A percentile compares a stretch with the other conserved stretches of the same genome.
Evolutionary conservation across 1,284 basidiomycete species (phyloP).

Genomic region (Somion occarium): DNA sequence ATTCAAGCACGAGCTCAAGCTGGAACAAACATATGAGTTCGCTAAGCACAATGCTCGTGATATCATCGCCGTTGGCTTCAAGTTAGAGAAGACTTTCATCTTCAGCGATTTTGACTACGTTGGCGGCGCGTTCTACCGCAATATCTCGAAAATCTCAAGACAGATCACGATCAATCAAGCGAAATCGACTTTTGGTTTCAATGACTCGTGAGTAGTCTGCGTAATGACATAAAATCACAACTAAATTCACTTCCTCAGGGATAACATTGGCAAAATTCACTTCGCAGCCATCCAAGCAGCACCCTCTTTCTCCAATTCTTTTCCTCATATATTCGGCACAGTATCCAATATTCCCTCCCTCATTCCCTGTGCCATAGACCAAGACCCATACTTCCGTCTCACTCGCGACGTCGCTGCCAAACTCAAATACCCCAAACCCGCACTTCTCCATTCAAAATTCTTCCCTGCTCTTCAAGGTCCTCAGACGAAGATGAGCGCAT

Average conservation of each 20-base stretch:
- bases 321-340: slow-evolving; percentile 95
- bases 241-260: slow-evolving; percentile 42
- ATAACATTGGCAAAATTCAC: slow-evolving; percentile 98
- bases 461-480: slow-evolving; percentile 98
- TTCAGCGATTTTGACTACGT: slow-evolving; percentile 92
- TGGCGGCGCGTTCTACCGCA: slow-evolving; percentile 91
- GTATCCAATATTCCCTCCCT: slow-evolving; percentile 84
- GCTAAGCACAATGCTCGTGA: slow-evolving; percentile 87
- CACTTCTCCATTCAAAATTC: slow-evolving; percentile 93
- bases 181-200: slow-evolving; percentile 95
- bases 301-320: slow-evolving; percentile 97
- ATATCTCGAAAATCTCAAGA: slow-evolving; percentile 89
- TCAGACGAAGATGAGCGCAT: slow-evolving; percentile 99
- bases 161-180: slow-evolving; percentile 93
- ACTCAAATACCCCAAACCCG: slow-evolving; percentile 94
- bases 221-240: neutral
- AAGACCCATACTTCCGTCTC: slow-evolving; percentile 95
- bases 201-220: slow-evolving; percentile 73
- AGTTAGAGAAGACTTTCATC: slow-evolving; percentile 93
- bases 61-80: slow-evolving; percentile 96
- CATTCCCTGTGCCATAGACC: slow-evolving; percentile 99
- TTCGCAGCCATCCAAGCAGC: slow-evolving; percentile 98
- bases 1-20: slow-evolving; percentile 91
- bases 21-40: slow-evolving; percentile 86
- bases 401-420: slow-evolving; percentile 93